Conservation (phyloP, 23 red algal genomes). For the Gracilaria vermiculophylla region DNA sequence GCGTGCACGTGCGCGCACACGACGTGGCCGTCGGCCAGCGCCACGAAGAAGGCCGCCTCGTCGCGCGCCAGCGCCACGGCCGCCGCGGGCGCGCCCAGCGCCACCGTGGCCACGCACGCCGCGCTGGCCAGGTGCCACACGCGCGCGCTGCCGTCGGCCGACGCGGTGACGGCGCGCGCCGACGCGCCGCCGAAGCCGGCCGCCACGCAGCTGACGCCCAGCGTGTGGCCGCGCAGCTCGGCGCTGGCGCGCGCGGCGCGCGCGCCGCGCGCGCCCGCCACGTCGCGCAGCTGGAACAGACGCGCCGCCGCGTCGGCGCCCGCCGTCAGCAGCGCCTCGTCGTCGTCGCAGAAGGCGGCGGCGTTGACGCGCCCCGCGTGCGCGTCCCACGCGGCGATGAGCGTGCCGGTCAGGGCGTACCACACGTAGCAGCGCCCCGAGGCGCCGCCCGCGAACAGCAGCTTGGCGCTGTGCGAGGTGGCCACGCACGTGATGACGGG, state of each 20-base stretch:
- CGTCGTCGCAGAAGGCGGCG: conserved; percentile 15
- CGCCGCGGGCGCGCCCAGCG: not conserved
- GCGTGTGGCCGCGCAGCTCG: conserved; percentile 7
- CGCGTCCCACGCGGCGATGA: conserved; percentile 2
- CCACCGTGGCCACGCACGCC: not conserved
- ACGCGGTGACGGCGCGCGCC: conserved; percentile 43
- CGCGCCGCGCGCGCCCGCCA: not conserved
- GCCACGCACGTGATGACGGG: not conserved
- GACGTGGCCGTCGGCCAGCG: conserved; percentile 4
- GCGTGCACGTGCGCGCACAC: not conserved
- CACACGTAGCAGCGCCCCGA: conserved; percentile 24
- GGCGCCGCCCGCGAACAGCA: conserved; percentile 9
- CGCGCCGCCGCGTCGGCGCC: conserved; percentile 9
- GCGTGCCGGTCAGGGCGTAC: not conserved
- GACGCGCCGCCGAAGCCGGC: conserved; percentile 25
- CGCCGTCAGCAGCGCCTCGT: not conserved
- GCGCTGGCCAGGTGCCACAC: conserved; percentile 51
- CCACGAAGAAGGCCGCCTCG: conserved; percentile 20
- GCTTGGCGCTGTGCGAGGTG: not conserved
- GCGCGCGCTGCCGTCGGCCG: conserved; percentile 2
- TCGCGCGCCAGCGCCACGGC: conserved; percentile 1
- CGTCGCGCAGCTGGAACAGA: conserved; percentile 14
- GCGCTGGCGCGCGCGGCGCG: not conserved
- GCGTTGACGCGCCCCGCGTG: not conserved
- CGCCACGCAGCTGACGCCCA: conserved; percentile 4